Conservation (phyloP, 202 grass and related monocot genomes). For the Zizania palustris region DNA sequence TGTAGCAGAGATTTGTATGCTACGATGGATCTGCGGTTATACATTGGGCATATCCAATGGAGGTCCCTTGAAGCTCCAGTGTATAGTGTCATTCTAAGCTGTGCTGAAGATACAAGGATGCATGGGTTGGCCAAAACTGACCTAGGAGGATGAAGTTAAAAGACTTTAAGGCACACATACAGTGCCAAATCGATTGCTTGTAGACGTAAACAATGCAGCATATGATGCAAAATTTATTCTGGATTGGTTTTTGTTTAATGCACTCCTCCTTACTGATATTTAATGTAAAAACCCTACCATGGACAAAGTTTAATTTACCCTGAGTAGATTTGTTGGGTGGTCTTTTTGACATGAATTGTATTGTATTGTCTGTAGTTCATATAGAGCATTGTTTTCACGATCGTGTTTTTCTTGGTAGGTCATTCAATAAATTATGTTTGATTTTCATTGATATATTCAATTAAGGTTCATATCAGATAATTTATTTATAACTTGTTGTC, state of each 20-base stretch:
- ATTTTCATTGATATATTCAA: conserved; percentile 6
- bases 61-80: too few relatives aligned
- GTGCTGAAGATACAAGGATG: too few relatives aligned
- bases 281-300: background rate
- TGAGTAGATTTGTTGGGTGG: background rate
- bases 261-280: background rate
- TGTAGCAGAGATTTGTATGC: background rate
- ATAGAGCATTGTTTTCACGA: background rate
- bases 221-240: background rate
- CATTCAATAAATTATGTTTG: background rate
- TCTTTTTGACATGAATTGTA: conserved; percentile 30
- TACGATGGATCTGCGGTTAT: background rate
- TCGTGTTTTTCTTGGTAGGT: background rate
- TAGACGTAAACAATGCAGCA: background rate
- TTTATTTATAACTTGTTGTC: background rate
- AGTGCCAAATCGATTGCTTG: background rate
- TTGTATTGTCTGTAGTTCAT: background rate
- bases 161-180: too few relatives aligned
- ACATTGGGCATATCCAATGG: background rate
- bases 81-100: too few relatives aligned
- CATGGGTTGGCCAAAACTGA: too few relatives aligned
- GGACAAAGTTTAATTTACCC: background rate
- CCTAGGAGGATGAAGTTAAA: too few relatives aligned
- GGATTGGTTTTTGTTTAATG: background rate
- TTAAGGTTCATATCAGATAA: conserved; percentile 12